Base-by-base conservation (phyloP, 2,329 filamentous ascomycete species). In the Ploettnerulaceae sp. region DNA sequence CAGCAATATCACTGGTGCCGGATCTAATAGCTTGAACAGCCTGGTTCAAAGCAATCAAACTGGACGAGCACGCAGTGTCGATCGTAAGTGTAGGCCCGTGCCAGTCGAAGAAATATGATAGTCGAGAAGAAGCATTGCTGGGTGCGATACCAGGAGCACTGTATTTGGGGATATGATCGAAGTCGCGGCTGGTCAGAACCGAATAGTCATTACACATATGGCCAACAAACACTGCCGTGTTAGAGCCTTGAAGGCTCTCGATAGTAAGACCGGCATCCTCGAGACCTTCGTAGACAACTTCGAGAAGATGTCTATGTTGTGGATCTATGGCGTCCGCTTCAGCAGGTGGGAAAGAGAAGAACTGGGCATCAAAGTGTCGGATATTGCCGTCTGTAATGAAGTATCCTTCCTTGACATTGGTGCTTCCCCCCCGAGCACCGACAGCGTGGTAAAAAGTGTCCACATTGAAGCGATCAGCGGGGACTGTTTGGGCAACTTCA, bases 51-150 rank as follows among this genome's bases (percentile, higher is more conserved):
- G 74, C 72, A 3, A 77, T 70, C 14, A 82, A 64, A 48, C 73
- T 76, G 3, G 73, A 74, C 28, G 75, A 78, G 59, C 77, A 82
- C 22, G 76, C 78, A 1, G 78, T 81, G 46, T 61, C 54, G 21
- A 61, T 39, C 0, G 75, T 79, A 60, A 79, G 69, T 52, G 73
- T 77, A 3, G 76, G 74, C 0, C 77, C 77, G 11, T 69, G 67
- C 7, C 80, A 63, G 53, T 80, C 71, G 59, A 76, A 77, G 48
- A 69, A 71, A 56, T 79, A 74, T 0, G 75, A 78, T 17, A 80
- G 67, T 0, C 76, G 69, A 55, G 79, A 79, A 2, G 75, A 58
- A 14, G 2, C 9, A 8, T 11, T 8, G 9, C 17, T 5, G 12
- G 8, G 14, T 14, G n/a, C 20, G 47, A 36, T 47, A 6, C 76